These are phyloP conservation scores for Penicillium flavigenum DNA, from an alignment of 495 filamentous ascomycete species.

Conservation along the genomic window DNA sequence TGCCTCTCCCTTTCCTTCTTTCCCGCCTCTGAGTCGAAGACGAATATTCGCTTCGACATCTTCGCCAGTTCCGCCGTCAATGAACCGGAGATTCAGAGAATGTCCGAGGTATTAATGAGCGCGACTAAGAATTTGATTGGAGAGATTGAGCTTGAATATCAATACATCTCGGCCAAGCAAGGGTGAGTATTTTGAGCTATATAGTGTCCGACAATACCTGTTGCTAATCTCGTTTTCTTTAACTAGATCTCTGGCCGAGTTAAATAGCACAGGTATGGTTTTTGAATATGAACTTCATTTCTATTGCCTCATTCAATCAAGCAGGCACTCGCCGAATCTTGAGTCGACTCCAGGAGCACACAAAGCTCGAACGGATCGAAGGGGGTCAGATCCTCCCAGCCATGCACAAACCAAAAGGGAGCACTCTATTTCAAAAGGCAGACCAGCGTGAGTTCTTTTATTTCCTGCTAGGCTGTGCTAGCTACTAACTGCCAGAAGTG, in stretches of 20 bases:
- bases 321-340: conserved; percentile 19
- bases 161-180: background rate
- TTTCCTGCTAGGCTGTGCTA: background rate
- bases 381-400: conserved; percentile 33
- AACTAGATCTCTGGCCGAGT: background rate
- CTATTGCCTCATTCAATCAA: background rate
- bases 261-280: conserved; percentile 7
- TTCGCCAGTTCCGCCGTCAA: conserved; percentile 10
- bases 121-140: background rate
- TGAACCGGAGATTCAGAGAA: background rate
- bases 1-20: conserved; percentile 21
- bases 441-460: conserved; percentile 32
- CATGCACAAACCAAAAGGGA: conserved; percentile 31
- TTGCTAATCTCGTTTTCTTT: background rate
- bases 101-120: conserved; percentile 1
- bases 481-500: conserved; percentile 18
- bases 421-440: conserved; percentile 34
- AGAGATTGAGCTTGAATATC: conserved; percentile 12
- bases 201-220: background rate
- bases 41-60: conserved; percentile 25
- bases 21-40: conserved; percentile 22
- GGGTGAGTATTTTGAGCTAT: background rate
- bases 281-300: background rate
- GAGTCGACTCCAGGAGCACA: conserved; percentile 27
- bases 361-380: conserved; percentile 28